Conservation (phyloP, 169 alveolate genomes). For the Fabrea salina region DNA sequence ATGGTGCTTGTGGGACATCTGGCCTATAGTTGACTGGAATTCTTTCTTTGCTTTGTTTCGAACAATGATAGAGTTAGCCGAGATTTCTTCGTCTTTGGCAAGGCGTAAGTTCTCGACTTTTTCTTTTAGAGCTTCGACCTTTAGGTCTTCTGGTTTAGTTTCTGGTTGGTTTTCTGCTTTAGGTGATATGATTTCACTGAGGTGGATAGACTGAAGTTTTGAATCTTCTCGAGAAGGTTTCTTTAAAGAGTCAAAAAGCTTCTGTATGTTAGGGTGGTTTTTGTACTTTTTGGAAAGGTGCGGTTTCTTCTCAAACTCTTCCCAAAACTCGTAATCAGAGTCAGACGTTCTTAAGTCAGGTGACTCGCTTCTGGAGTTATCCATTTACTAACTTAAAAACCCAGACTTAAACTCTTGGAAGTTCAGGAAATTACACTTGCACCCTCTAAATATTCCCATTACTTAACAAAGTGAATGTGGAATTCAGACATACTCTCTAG, state of each 20-base stretch:
- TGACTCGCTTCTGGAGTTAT: no score
- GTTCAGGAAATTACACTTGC: no score
- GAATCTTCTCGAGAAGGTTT: neutral
- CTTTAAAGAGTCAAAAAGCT: neutral
- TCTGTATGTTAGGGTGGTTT: neutral
- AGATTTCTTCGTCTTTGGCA: neutral
- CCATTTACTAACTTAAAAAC: no score
- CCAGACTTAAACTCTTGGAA: no score
- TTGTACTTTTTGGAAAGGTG: neutral
- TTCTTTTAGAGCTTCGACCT: neutral
- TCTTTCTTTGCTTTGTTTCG: conserved; percentile 24
- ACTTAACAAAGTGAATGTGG: no score
- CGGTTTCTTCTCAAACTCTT: neutral
- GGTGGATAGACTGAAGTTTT: neutral
- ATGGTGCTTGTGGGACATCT: neutral
- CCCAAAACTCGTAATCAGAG: neutral
- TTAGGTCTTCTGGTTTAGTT: neutral
- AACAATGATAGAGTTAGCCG: neutral
- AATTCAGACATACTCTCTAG: no score
- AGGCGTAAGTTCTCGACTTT: neutral
- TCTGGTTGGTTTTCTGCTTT: neutral
- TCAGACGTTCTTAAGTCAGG: neutral
- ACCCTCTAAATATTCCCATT: no score
- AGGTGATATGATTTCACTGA: neutral
- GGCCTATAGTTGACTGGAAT: neutral